Base-by-base conservation (phyloP, 805 yeast genomes). In the Suhomyces prunicola region DNA sequence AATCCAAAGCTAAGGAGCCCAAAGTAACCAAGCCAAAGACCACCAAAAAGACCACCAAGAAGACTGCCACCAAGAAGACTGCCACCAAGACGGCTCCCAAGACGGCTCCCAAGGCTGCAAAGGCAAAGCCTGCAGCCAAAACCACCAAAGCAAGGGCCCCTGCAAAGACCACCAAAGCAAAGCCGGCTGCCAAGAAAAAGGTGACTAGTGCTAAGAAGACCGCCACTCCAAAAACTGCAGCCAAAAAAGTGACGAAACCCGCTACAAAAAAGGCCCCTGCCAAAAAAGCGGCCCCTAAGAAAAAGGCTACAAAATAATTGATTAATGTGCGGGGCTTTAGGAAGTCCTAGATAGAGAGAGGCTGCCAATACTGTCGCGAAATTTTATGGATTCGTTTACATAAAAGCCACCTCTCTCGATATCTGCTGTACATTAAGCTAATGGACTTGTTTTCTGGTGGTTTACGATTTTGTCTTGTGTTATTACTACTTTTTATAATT, bases 111-210 rank as follows among this genome's bases (percentile, higher is more conserved):
- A 46, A 49, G 39, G 61, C 49, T 15, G 48, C 53, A 12, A 59
- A 59, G 31, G 60, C 60, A 31, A 60, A 65, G 35, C 65, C 63
- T 53, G 57, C 67, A 24, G 50, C 65, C 15, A 60, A 36, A 40
- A 23, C 31, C 42, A 10, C 40, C 49, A 35, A 48, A 33, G 13
- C 50, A 13, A 56, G 49, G 57, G 45, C 62, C 9, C 54, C 57
- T n/a, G 54, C 60, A 23, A 64, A 62, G 59, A 9, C 44, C 10
- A 36, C 52, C 22, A 39, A 45, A 17, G 39, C 51, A 17, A 59
- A 60, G 45, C 59, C 53, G 2, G 49, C 61, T 12, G 64, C 70
- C 44, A 55, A 68, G 10, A 54, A 57, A 44, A 55, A 51, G 44
- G 54, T 60, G 22, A 48, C 60, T 26, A 55, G 50, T 44, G 46